These are phyloP conservation scores for Pythium volutum DNA, from an alignment of 352 stramenopile genomes.

Conservation along the genomic window DNA sequence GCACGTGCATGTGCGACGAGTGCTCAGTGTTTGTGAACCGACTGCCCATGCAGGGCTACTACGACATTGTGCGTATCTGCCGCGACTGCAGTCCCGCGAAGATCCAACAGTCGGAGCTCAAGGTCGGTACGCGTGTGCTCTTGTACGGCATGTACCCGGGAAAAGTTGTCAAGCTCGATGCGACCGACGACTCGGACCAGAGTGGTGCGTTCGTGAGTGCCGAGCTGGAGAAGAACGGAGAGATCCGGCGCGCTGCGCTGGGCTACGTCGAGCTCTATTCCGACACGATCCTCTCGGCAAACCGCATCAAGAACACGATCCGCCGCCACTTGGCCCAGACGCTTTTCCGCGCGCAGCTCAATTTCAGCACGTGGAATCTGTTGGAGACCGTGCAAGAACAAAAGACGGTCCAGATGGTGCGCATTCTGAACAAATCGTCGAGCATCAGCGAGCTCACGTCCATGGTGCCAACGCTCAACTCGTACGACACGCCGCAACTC, in stretches of 20 bases:
- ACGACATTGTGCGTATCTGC: constrained; percentile 80
- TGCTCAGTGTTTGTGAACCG: constrained; percentile 75
- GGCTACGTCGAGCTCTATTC: constrained; percentile 80
- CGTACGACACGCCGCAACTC: constrained; percentile 60
- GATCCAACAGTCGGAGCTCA: constrained; percentile 64
- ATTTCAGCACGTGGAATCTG: constrained; percentile 86
- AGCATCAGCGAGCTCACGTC: constrained; percentile 79
- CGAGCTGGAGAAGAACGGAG: constrained; percentile 41
- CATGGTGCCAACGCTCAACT: constrained; percentile 72
- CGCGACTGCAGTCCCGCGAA: constrained; percentile 73
- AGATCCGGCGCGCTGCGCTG: constrained; percentile 48
- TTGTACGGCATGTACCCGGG: constrained; percentile 71
- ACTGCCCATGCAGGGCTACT: constrained; percentile 81
- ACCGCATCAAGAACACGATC: constrained; percentile 81
- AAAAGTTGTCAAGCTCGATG: constrained; percentile 59
- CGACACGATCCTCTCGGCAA: constrained; percentile 69
- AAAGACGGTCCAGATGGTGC: constrained; percentile 79
- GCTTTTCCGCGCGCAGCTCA: constrained; percentile 79
- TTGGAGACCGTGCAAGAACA: constrained; percentile 81
- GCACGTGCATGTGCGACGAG: constrained; percentile 83
- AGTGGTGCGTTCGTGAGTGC: constrained; percentile 60
- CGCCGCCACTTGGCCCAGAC: constrained; percentile 63
- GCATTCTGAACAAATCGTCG: constrained; percentile 82
- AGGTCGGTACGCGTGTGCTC: constrained; percentile 67
- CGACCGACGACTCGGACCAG: constrained; percentile 53